A percentile compares a stretch with the other conserved stretches of the same genome.
Evolutionary conservation across 179 eudicot genomes (phyloP).

Genomic region (Corrigiola litoralis): DNA sequence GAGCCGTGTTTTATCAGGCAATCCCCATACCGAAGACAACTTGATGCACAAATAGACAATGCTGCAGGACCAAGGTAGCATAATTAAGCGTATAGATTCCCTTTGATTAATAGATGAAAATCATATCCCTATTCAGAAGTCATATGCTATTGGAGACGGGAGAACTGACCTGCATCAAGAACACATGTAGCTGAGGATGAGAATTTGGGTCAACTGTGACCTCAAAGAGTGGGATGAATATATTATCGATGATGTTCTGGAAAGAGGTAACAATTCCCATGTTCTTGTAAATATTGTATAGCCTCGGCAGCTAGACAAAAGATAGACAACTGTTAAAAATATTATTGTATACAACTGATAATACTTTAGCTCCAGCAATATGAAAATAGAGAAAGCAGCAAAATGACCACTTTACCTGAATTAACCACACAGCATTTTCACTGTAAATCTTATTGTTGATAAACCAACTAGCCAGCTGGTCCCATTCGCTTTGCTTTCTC

Average conservation of each 20-base stretch:
- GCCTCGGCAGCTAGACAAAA: slow-evolving; percentile 59
- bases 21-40: too few species aligned
- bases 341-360: not conserved
- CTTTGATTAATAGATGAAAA: not conserved
- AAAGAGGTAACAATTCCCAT: slow-evolving; percentile 81
- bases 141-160: not conserved
- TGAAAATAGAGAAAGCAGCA: not conserved
- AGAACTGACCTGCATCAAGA: slow-evolving; percentile 61
- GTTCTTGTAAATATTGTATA: slow-evolving; percentile 70
- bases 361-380: not conserved
- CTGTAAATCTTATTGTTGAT: slow-evolving; percentile 69
- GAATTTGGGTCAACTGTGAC: slow-evolving; percentile 72
- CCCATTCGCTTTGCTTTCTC: slow-evolving; percentile 91
- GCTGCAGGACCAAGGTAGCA: too few species aligned
- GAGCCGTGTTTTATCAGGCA: not conserved
- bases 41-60: too few species aligned
- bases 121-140: not conserved
- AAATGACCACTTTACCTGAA: slow-evolving; percentile 42
- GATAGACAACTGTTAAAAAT: slow-evolving; percentile 1
- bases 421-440: slow-evolving; percentile 75
- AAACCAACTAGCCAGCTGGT: slow-evolving; percentile 81
- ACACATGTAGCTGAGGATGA: slow-evolving; percentile 75
- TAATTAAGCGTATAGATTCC: not conserved
- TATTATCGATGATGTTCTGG: slow-evolving; percentile 70
- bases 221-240: slow-evolving; percentile 78